Evolutionary conservation across 257 asterid species (phyloP), one percentile per base, ranked within the genome.

Genomic region (Salvia hispanica): DNA sequence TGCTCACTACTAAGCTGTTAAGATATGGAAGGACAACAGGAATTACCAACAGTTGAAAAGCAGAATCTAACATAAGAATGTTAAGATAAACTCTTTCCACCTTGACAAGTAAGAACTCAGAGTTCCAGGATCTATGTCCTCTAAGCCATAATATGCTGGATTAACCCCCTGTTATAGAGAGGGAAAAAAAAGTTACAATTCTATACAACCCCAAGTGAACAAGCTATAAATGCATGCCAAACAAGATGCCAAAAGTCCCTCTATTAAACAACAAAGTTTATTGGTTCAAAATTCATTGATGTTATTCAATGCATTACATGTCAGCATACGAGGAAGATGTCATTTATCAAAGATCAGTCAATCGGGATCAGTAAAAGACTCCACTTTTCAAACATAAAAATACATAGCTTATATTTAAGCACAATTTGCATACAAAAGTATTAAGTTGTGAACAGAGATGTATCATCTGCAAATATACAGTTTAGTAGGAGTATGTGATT

Each of bases 61-160:
- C 69, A 39, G 47, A 66, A 12, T 37, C 67, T 66, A 72, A 33
- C 54, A 52, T 64, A 64, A 74, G 66, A n/a, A 69, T 12, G 56
- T 56, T 40, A 62, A 64, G 48, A 44, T 45, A 66, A 61, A 62
- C 28, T 45, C 54, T 62, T 12, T 43, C 58, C 76, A 93, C 99
- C 99, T 90, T 70, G 99, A 93, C 81, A 93, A 63, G 81, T 90
- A 93, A 69, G 97, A 88, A 76, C 82, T 93, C 15, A 93, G 42
- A 47, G 88, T 88, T 75, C 77, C 94, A 56, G 97, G 86, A 79
- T 85, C 91, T 66, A 86, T 86, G 21, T 79, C 87, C 85, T 86
- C 95, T 70, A 93, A 82, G 70, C 95, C 97, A 71, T 93, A 93
- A 75, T 93, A 93, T 46, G 97, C 90, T 25, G 99, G 99, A 75